Evolutionary conservation across 805 yeast genomes (phyloP).

Genomic region (Komagataella populi): DNA sequence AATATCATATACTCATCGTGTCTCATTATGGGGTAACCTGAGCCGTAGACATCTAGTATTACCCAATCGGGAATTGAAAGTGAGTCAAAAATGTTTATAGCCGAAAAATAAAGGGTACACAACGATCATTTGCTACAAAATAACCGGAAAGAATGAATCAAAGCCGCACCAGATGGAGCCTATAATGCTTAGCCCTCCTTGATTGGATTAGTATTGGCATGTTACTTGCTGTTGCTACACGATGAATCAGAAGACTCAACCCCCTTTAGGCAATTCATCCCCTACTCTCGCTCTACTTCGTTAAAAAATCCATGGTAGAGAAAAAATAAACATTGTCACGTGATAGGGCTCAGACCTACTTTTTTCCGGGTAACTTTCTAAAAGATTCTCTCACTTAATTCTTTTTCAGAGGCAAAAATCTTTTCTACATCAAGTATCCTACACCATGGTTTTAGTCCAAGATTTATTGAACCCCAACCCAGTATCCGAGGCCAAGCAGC

Average conservation of each 20-base stretch:
- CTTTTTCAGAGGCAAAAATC: background rate
- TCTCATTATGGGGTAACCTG: background rate
- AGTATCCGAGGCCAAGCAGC: constrained; percentile 91
- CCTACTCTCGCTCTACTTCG: too few relatives aligned
- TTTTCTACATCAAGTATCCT: background rate
- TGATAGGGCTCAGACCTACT: background rate
- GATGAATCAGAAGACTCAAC: background rate
- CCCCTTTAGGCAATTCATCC: background rate
- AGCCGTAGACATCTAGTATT: background rate
- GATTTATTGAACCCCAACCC: constrained; percentile 98
- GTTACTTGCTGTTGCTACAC: background rate
- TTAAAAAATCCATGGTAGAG: background rate
- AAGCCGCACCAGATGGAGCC: background rate
- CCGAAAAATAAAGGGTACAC: background rate
- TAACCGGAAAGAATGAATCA: background rate
- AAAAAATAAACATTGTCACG: background rate
- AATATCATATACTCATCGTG: background rate
- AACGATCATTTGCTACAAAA: background rate
- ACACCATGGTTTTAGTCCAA: constrained; percentile 82
- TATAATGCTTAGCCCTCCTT: background rate
- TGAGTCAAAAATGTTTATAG: background rate
- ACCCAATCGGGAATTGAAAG: background rate
- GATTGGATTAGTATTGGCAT: background rate
- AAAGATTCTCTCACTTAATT: background rate
- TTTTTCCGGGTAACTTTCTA: background rate